Conservation (phyloP, 2,329 filamentous ascomycete genomes). For the Colletotrichum sp. region DNA sequence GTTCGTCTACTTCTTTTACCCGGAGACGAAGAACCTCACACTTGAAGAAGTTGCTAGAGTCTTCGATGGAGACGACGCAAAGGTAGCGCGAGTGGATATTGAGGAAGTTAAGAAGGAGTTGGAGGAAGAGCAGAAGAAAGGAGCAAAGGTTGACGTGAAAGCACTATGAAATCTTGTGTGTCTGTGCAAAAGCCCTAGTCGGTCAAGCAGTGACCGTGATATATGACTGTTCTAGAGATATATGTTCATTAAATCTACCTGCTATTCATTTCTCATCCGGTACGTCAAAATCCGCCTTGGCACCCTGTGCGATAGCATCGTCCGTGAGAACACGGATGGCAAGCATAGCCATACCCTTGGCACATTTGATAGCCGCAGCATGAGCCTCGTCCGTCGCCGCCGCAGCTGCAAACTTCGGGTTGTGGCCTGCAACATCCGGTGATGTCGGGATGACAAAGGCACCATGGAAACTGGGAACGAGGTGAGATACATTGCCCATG, state of each 20-base stretch:
- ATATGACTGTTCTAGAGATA: not conserved
- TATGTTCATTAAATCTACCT: not conserved
- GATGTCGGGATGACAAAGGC: conserved; percentile 48
- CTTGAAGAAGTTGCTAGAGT: not conserved
- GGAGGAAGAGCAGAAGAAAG: not conserved
- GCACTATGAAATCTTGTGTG: not conserved
- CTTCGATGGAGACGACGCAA: not conserved
- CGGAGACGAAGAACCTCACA: not conserved
- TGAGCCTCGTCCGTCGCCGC: conserved; percentile 46
- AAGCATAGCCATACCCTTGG: conserved; percentile 49
- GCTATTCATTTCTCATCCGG: not conserved
- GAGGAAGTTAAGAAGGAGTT: not conserved
- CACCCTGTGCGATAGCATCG: conserved; percentile 7
- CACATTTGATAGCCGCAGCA: conserved; percentile 44
- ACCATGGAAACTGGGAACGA: conserved; percentile 52
- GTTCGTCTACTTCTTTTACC: not conserved
- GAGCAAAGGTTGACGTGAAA: not conserved
- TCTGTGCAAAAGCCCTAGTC: not conserved
- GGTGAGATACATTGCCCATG: conserved; percentile 57
- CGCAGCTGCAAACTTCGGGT: conserved; percentile 46
- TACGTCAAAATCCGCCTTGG: not conserved
- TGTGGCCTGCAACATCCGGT: conserved; percentile 40
- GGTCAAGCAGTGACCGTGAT: not conserved
- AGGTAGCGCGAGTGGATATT: not conserved
- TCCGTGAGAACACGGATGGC: conserved; percentile 34